A percentile compares a stretch with the other conserved stretches of the same genome.
These are phyloP conservation scores for Anastatica hierochuntica DNA, from an alignment of 345 rosid genomes.

Conservation along the genomic window DNA sequence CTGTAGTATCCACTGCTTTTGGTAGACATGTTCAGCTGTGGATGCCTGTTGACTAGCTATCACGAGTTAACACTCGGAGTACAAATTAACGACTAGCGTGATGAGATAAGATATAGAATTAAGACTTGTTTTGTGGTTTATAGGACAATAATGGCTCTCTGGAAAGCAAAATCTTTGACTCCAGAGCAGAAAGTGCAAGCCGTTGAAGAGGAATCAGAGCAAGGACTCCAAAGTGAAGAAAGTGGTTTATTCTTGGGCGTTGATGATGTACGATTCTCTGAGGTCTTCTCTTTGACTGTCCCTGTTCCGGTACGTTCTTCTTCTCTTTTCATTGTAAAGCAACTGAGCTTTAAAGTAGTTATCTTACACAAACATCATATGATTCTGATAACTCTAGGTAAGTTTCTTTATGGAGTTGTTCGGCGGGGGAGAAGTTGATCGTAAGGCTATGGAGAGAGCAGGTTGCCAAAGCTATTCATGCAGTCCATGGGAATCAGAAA, in stretches of 20 bases:
- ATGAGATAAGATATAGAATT: no score
- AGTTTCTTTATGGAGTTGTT: slow-evolving; percentile 67
- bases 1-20: no score
- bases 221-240: slow-evolving; percentile 67
- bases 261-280: slow-evolving; percentile 78
- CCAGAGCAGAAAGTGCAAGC: slow-evolving; percentile 90
- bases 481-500: slow-evolving; percentile 90
- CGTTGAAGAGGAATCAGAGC: slow-evolving; percentile 87
- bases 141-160: slow-evolving; percentile 95
- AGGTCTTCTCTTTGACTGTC: slow-evolving; percentile 50
- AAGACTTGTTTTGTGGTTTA: not conserved
- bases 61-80: no score
- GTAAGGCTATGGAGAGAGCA: slow-evolving; percentile 74
- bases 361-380: not conserved
- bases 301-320: slow-evolving; percentile 60
- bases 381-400: slow-evolving; percentile 34
- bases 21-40: no score
- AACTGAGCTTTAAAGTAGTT: no score
- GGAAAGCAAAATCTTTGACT: slow-evolving; percentile 88
- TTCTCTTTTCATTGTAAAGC: not conserved
- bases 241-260: slow-evolving; percentile 68
- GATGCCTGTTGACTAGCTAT: no score
- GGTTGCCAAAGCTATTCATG: slow-evolving; percentile 77
- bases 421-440: slow-evolving; percentile 74
- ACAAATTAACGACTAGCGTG: no score